phyloP scores from a whole-genome alignment of 2,329 filamentous ascomycete genomes.

The Emericellopsis cladophorae region DNA sequence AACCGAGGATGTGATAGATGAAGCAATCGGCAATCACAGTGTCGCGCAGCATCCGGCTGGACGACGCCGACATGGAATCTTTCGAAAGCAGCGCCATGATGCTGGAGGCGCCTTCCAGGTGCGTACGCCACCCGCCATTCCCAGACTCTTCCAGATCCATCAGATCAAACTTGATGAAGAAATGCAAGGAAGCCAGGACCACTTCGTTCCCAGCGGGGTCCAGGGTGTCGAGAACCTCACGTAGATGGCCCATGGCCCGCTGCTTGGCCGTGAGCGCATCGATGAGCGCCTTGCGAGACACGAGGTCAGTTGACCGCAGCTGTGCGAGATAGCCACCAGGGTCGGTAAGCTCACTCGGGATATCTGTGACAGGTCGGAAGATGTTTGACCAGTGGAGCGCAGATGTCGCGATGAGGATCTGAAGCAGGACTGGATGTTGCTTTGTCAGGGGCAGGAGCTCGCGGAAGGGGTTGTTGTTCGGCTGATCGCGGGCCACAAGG shows the following conservation, averaged over 20 bases:
- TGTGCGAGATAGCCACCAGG: conserved; percentile 21
- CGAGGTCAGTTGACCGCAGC: conserved; percentile 22
- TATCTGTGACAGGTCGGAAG: conserved; percentile 19
- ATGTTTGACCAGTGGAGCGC: conserved; percentile 35
- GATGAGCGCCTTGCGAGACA: conserved; percentile 25
- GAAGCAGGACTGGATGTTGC: conserved; percentile 29
- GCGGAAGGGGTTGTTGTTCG: conserved; percentile 32
- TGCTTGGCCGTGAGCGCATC: conserved; percentile 34
- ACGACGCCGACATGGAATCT: conserved; percentile 12
- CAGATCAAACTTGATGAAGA: conserved; percentile 38
- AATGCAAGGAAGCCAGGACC: conserved; percentile 32
- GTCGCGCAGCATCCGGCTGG: conserved; percentile 25
- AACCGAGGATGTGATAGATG: conserved; percentile 28
- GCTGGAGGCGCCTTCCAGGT: conserved; percentile 30
- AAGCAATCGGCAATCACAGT: conserved; percentile 34
- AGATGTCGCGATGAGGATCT: conserved; percentile 35
- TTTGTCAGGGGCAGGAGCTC: conserved; percentile 33
- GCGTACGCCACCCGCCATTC: conserved; percentile 25
- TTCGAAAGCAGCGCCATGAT: conserved; percentile 23
- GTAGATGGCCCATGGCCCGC: conserved; percentile 29
- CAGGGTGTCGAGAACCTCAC: conserved; percentile 23
- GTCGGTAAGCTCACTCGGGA: conserved; percentile 16
- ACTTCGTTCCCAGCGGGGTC: conserved; percentile 30
- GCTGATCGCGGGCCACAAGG: conserved; percentile 34
- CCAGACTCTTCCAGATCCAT: conserved; percentile 27